phyloP scores from a whole-genome alignment of 768 basidiomycete species.

The Mycena indigotica region DNA sequence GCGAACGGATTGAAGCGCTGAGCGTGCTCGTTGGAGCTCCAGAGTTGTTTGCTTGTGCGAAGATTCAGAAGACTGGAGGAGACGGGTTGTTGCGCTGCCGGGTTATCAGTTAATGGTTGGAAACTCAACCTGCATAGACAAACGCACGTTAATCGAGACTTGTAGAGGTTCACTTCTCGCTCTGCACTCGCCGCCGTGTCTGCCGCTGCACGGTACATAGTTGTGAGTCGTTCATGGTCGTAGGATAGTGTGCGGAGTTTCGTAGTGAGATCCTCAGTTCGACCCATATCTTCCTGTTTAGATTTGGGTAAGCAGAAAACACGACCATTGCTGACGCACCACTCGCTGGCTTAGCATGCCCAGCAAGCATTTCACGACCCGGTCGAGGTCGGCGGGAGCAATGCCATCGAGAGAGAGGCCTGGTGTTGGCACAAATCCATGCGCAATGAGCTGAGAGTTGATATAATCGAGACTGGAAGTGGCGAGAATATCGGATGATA shows the following conservation, averaged over 20 bases:
- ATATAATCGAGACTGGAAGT: conserved; percentile 75
- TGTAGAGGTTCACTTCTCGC: conserved; percentile 73
- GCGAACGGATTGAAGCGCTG: conserved; percentile 67
- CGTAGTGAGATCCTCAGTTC: conserved; percentile 75
- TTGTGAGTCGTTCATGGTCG: conserved; percentile 74
- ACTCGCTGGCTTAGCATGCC: conserved; percentile 75
- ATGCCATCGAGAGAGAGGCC: conserved; percentile 73
- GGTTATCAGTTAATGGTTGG: not conserved
- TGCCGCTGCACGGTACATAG: conserved; percentile 59
- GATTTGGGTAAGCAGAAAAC: conserved; percentile 1
- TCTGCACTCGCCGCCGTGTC: conserved; percentile 74
- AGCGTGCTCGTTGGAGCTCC: conserved; percentile 75
- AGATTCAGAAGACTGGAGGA: conserved; percentile 59
- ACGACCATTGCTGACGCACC: conserved; percentile 47
- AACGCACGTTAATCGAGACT: conserved; percentile 71
- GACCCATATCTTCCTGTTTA: conserved; percentile 66
- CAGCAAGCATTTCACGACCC: conserved; percentile 72
- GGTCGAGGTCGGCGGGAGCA: conserved; percentile 54
- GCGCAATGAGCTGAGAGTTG: conserved; percentile 80
- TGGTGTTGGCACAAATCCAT: conserved; percentile 68
- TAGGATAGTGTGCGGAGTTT: conserved; percentile 78
- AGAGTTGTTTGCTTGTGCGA: conserved; percentile 70
- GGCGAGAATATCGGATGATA: conserved; percentile 47
- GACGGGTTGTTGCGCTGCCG: conserved; percentile 52
- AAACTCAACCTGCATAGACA: not conserved